Conservation (phyloP, 768 basidiomycete species). For the Collybia sp. region DNA sequence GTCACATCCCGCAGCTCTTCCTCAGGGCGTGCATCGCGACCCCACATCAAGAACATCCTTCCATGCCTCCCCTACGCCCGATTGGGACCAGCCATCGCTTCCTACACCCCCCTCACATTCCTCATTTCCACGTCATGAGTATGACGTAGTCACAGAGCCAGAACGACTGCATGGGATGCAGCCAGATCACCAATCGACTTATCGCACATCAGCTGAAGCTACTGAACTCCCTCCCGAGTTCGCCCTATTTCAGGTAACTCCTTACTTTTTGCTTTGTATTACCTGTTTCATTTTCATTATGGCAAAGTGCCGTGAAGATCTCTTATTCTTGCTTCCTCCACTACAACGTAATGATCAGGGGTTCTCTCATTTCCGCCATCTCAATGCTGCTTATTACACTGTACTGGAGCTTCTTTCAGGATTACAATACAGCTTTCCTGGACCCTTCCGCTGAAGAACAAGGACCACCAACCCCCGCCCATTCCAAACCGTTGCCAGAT, state of each 20-base stretch:
- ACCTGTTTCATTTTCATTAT: not conserved
- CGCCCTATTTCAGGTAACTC: not conserved
- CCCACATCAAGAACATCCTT: no score
- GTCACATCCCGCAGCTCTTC: no score
- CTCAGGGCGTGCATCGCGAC: no score
- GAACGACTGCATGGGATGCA: conserved; percentile 3
- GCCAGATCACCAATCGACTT: conserved; percentile 4
- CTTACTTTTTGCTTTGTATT: not conserved
- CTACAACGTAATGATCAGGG: not conserved
- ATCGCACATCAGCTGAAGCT: not conserved
- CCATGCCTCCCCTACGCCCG: no score
- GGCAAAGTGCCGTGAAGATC: not conserved
- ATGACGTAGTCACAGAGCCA: conserved; percentile 1
- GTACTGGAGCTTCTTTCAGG: conserved; percentile 2
- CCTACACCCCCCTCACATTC: no score
- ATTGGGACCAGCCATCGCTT: no score
- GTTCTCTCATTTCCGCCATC: conserved; percentile 6
- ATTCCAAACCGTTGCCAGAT: no score
- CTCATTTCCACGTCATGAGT: no score
- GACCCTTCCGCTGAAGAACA: conserved; percentile 9
- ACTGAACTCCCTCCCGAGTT: not conserved
- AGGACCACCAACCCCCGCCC: conserved; percentile 3
- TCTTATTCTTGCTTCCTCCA: not conserved
- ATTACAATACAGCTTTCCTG: not conserved
- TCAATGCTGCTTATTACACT: conserved; percentile 8